Percentiles rank a stretch among this genome's conserved stretches.
Conservation (phyloP, 2,329 filamentous ascomycete species). For the Trichoderma sp. region DNA sequence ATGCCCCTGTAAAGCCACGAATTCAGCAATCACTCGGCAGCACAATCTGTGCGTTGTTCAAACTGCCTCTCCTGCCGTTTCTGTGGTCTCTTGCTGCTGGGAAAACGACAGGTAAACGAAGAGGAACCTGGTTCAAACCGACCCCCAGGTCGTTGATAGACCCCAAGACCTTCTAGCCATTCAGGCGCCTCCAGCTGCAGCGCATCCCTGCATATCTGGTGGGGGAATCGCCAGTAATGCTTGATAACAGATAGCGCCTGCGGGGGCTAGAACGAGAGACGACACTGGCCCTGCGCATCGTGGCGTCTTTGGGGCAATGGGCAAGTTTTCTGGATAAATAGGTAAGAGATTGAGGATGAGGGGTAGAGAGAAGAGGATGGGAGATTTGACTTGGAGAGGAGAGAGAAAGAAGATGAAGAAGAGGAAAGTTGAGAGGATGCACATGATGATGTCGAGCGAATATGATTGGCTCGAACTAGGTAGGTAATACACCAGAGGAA, state of each 20-base stretch:
- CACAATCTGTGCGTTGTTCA: too few relatives aligned
- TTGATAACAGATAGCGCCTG: slow-evolving; percentile 25
- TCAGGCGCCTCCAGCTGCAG: slow-evolving; percentile 20
- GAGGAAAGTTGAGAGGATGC: neutral
- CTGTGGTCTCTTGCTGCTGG: neutral
- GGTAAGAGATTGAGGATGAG: slow-evolving; percentile 12
- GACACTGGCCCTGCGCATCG: neutral
- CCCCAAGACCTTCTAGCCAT: slow-evolving; percentile 1
- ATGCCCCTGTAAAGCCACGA: too few relatives aligned
- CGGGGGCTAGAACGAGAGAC: slow-evolving; percentile 17
- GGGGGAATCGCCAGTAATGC: slow-evolving; percentile 12
- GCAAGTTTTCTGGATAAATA: slow-evolving; percentile 21
- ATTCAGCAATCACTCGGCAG: too few relatives aligned
- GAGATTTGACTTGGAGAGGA: neutral
- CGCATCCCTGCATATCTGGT: slow-evolving; percentile 25
- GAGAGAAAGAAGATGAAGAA: neutral
- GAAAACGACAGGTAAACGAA: neutral
- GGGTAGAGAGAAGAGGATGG: neutral
- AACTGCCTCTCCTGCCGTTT: neutral
- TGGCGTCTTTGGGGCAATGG: slow-evolving; percentile 14
- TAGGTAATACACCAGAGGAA: too few relatives aligned
- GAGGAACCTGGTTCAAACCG: neutral
- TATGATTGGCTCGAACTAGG: neutral
- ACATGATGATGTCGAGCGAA: neutral
- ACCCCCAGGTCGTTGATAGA: slow-evolving; percentile 15